Percentiles rank a stretch among this genome's conserved stretches.
Evolutionary conservation across 805 yeast genomes (phyloP).

Genomic region (Starmerella cellae): DNA sequence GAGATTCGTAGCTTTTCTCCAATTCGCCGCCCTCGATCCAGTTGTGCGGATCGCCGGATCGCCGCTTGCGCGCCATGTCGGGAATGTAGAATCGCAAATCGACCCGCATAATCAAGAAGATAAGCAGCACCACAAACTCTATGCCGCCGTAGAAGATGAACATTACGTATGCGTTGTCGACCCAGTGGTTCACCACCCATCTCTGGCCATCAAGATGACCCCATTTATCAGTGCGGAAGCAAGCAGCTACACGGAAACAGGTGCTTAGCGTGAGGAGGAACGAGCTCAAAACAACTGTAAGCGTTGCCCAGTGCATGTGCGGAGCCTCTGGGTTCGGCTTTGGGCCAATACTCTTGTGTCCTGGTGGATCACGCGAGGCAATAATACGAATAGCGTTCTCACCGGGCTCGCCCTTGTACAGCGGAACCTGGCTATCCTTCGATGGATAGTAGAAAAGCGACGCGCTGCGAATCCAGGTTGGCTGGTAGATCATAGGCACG

Average conservation of each 20-base stretch:
- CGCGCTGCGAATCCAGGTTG: constrained; percentile 68
- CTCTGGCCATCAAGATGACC: constrained; percentile 6
- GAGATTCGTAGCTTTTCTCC: background rate
- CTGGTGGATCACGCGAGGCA: constrained; percentile 40
- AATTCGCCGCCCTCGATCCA: background rate
- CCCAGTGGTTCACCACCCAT: constrained; percentile 30
- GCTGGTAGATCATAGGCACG: constrained; percentile 35
- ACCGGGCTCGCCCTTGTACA: constrained; percentile 35
- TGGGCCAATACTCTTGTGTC: constrained; percentile 38
- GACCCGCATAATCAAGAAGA: constrained; percentile 50
- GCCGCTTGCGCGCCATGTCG: constrained; percentile 29
- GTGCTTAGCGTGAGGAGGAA: constrained; percentile 21
- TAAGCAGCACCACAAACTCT: constrained; percentile 43
- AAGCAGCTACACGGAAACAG: constrained; percentile 27
- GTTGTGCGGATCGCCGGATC: background rate
- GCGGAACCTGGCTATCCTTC: constrained; percentile 32
- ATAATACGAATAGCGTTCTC: constrained; percentile 42
- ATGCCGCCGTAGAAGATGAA: constrained; percentile 57
- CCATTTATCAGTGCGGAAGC: constrained; percentile 18
- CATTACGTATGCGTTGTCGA: constrained; percentile 44
- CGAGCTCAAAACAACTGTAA: constrained; percentile 20
- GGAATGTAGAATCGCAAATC: constrained; percentile 74
- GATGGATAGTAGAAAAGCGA: constrained; percentile 45
- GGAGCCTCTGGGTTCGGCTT: constrained; percentile 27
- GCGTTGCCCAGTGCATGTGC: constrained; percentile 33